Base-by-base conservation (phyloP, 805 yeast genomes). In the Candida germanica region DNA sequence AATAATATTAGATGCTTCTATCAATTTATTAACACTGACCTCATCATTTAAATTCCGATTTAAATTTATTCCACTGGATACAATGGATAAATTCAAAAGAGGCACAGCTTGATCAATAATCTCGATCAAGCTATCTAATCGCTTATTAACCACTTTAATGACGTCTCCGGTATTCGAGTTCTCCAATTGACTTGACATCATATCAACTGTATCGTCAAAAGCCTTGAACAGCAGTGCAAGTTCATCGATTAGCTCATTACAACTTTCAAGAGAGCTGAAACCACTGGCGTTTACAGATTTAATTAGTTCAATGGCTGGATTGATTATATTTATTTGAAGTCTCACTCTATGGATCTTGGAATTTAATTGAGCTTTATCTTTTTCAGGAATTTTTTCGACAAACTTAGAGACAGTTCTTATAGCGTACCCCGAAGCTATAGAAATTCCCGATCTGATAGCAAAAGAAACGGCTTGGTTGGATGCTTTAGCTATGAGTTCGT, bases 381-480 rank as follows among this genome's bases (percentile, higher is more conserved):
- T 65, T 18, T 61, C 72, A 0, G 87, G 85, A 41, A 75, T 66
- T 23, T 60, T 57, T 13, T 72, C 80, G 28, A 83, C 60, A 39
- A 81, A 69, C 33, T 70, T 58, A 21, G 76, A 56, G n/a, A 83
- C 74, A 1, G 83, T 77, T 39, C 75, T 77, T 27, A 83, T 68
- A 15, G 89, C 88, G 58, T 77, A 84, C 0, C 83, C 77, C 0
- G 88, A 77, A 0, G 89, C 93, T 14, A 84, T 47, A 2, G 87
- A 78, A 21, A 84, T 74, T 0, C 93, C 87, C 1, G 89, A 83
- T 38, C 83, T 66, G 18, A 84, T 77, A 7, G 89, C 94, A 59
- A 84, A 80, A 2, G 87, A 73, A n/a, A 84, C 84, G 1, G 86
- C 85, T 46, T 83, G 88, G 33, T 76, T 77, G 20, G 88, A 83